These are phyloP conservation scores for Nidularia sp. DNA, from an alignment of 768 basidiomycete genomes.

Conservation along the genomic window DNA sequence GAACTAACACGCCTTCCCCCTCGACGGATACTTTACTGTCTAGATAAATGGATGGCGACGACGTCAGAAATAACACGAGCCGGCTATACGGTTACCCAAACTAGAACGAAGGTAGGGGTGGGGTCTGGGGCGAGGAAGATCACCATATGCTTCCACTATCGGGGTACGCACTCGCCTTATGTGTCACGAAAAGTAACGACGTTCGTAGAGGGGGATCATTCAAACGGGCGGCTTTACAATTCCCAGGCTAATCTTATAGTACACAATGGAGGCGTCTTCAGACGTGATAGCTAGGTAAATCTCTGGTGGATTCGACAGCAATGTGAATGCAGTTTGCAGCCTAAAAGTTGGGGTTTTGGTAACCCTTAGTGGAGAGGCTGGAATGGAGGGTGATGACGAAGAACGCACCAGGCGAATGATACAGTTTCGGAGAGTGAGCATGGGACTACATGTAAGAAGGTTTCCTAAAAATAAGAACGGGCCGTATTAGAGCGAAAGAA, in stretches of 20 bases:
- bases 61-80: too few species aligned
- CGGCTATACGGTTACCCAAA: too few species aligned
- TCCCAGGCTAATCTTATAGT: slow-evolving; percentile 76
- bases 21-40: too few species aligned
- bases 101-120: too few species aligned
- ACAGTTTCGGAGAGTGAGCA: slow-evolving; percentile 65
- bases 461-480: slow-evolving; percentile 26
- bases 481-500: too few species aligned
- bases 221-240: slow-evolving; percentile 70
- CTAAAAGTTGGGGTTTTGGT: slow-evolving; percentile 22
- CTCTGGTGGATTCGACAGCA: slow-evolving; percentile 39
- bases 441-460: slow-evolving; percentile 51
- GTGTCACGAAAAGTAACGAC: too few species aligned
- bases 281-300: slow-evolving; percentile 70
- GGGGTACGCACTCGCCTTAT: too few species aligned
- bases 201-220: background rate
- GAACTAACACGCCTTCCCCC: too few species aligned
- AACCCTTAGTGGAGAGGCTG: background rate
- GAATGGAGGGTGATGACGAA: background rate
- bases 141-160: too few species aligned
- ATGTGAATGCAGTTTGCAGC: slow-evolving; percentile 54
- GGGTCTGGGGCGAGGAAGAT: too few species aligned
- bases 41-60: too few species aligned
- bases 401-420: slow-evolving; percentile 54
- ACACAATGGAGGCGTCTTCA: slow-evolving; percentile 79